Evolutionary conservation across 331 rosid species (phyloP).

Genomic region (Saraca asoca): DNA sequence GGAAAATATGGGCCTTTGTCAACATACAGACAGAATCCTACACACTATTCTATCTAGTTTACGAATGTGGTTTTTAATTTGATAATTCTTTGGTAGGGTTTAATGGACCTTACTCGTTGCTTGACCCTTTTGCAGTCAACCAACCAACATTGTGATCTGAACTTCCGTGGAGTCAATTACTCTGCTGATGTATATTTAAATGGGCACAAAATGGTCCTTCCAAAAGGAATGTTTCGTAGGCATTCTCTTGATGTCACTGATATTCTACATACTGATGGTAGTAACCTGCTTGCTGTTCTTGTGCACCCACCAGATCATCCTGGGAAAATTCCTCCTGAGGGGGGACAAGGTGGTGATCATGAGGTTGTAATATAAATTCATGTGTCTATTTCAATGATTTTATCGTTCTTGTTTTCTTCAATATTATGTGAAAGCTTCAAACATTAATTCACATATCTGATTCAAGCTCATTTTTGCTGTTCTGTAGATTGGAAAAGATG

Average conservation of each 20-base stretch:
- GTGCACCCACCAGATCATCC: constrained; percentile 99
- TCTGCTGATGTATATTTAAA: constrained; percentile 81
- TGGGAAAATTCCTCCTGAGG: constrained; percentile 71
- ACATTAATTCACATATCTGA: no score
- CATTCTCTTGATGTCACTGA: constrained; percentile 83
- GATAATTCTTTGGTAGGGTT: constrained; percentile 14
- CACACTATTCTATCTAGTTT: no score
- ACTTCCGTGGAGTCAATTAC: constrained; percentile 89
- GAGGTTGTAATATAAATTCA: constrained; percentile 52
- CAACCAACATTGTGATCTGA: constrained; percentile 71
- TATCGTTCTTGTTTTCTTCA: no score
- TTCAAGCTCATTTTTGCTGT: no score
- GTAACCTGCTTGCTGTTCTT: constrained; percentile 85
- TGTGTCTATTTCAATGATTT: constrained; percentile 9
- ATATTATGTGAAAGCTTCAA: constrained; percentile 1
- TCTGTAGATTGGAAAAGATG: constrained; percentile 92
- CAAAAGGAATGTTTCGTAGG: constrained; percentile 94
- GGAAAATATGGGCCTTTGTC: no score
- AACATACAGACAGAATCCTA: no score
- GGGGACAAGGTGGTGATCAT: constrained; percentile 98
- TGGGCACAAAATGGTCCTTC: constrained; percentile 65
- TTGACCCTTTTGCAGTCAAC: constrained; percentile 52
- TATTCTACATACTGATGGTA: constrained; percentile 64
- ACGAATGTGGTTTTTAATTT: no score
- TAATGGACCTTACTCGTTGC: constrained; percentile 31